Base-by-base conservation (phyloP, 305 asterid species). In the Coffea humblotiana region DNA sequence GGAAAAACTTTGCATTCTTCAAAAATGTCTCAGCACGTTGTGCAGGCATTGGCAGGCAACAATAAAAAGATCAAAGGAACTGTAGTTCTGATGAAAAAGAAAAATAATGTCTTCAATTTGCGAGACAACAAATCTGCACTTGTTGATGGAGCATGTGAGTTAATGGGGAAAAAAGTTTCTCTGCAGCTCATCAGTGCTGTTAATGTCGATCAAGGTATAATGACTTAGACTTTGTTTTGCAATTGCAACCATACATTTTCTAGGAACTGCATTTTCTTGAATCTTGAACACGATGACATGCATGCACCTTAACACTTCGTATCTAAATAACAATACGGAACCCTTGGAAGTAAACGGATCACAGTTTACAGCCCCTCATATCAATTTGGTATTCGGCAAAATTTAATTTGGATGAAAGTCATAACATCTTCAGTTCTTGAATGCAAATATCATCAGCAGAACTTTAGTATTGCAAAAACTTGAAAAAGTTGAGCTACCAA, bases 21-120 rank as follows among this genome's bases (percentile, higher is more conserved):
- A 12, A 72, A 19, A 40, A 81, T 81, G 84, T 5, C 18, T 69
- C 43, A 71, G 15, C 37, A 81, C 11, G 66, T 77, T 69, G 74
- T 76, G 64, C 77, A 71, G 29, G 32, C 70, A 9, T 29, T 79
- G 25, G 49, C 49, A 1, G 78, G 77, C 52, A 71, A 27, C 1
- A 51, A 76, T 72, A 70, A 16, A 73, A 82, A 82, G 79, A 86
- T 91, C 7, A 87, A 89, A 80, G 96, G 92, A 66, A 88, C 43
- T 75, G 88, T 87, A 0, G 87, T 91, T 80, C 19, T 91, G 87
- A 88, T 90, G 91, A 90, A 88, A 71, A 91, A 89, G 76, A n/a
- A n/a, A n/a, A n/a, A n/a, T n/a, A 91, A 89, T 74, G 90, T 84
- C n/a, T 75, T 91, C 77, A 92, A 91, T 72, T 86, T 90, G 74